Percentiles rank a stretch among this genome's conserved stretches.
Conservation (phyloP, 805 yeast species). For the Metahyphopichia silvanorum region DNA sequence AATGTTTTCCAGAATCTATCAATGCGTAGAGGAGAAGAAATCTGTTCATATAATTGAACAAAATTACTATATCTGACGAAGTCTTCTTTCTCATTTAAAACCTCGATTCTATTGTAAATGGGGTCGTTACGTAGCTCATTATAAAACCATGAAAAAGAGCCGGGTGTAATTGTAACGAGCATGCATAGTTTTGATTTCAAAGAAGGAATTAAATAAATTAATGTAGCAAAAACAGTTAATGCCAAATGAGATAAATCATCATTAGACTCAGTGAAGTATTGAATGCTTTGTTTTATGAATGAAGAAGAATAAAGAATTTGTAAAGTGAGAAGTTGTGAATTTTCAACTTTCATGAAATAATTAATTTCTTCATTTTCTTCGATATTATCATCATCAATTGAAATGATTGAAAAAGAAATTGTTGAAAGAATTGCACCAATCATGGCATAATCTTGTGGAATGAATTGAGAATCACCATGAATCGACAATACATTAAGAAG, state of each 20-base stretch:
- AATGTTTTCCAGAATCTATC: constrained; percentile 34
- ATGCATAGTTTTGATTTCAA: constrained; percentile 38
- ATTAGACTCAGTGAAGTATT: constrained; percentile 9
- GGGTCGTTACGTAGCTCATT: constrained; percentile 16
- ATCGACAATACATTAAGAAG: constrained; percentile 15
- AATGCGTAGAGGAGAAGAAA: constrained; percentile 1
- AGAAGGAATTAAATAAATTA: constrained; percentile 36
- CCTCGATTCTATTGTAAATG: constrained; percentile 12
- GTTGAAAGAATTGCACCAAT: constrained; percentile 16
- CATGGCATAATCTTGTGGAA: constrained; percentile 13
- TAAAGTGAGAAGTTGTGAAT: constrained; percentile 5
- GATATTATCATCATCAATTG: constrained; percentile 16
- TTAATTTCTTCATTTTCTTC: constrained; percentile 14
- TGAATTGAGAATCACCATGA: constrained; percentile 11
- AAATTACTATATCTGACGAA: constrained; percentile 9
- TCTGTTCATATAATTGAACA: constrained; percentile 4
- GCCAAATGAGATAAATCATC: constrained; percentile 9
- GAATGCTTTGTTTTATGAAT: constrained; percentile 18
- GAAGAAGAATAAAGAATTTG: constrained; percentile 15
- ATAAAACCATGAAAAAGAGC: constrained; percentile 30
- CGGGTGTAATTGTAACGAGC: constrained; percentile 39
- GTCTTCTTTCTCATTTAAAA: constrained; percentile 6
- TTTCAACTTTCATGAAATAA: background rate
- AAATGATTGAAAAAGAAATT: constrained; percentile 14
- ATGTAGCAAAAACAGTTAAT: constrained; percentile 17